Evolutionary conservation across 1,139 yeast species (phyloP), one percentile per base, ranked within the genome.

Genomic region (Sugiyamaella japonica): DNA sequence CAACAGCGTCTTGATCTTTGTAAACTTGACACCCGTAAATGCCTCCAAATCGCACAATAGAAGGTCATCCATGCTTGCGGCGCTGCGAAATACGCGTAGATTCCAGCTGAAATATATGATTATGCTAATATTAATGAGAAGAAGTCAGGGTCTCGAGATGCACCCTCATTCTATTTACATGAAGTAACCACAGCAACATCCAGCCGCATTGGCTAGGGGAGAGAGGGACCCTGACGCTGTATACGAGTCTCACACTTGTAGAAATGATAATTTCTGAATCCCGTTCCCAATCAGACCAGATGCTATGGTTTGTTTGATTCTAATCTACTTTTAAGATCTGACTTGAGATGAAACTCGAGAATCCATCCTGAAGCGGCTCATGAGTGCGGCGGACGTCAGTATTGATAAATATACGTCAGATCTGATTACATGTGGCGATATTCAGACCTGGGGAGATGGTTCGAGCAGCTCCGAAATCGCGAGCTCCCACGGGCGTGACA

Each of bases 31-130:
- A 12, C 28, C 20, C 16, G 51, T 38, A 39, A 48, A 39, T n/a
- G 32, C 40, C 12, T 48, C 51, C 39, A 48, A 31, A 31, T 48
- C 51, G 31, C 45, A 39, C 29, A 48, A 38, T 10, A 48, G 44
- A 48, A 48, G 44, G 16, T 48, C 51, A n/a, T 48, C 51, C 51
- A 48, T 48, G 16, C 38, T 39, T n/a, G 34, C 28, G 6, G 15
- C 44, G 17, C 32, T 23, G 28, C 17, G 44, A 12, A 5, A 25
- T 38, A 17, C 41, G 41, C 41, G 41, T 32, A 10, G 16, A 44
- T 44, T 32, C 13, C 48, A 42, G 31, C 20, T 12, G 20, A 39
- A 17, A 16, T 37, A 16, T 3, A 13, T 38, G 42, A 3, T 38
- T 38, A 4, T 2, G 3, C 38, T 34, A 6, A 16, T 15, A 38